Evolutionary conservation across 208 protist genomes (phyloP).

Genomic region (Leishmania turanica): DNA sequence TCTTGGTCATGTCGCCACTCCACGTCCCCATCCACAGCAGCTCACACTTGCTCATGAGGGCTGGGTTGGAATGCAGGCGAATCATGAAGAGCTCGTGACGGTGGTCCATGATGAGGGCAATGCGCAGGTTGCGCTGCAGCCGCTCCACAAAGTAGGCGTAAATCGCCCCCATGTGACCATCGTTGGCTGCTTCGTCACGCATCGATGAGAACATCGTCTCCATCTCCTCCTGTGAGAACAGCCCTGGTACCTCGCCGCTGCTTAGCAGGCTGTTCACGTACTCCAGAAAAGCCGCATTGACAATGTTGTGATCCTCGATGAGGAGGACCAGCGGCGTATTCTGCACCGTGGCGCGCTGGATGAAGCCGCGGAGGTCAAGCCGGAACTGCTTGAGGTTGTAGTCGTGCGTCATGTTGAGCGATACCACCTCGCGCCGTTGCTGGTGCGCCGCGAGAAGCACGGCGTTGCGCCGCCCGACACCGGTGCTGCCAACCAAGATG

Average conservation of each 20-base stretch:
- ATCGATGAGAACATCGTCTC: conserved; percentile 93
- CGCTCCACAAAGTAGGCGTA: conserved; percentile 87
- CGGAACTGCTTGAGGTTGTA: conserved; percentile 93
- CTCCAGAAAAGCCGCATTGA: conserved; percentile 96
- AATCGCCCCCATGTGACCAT: conserved; percentile 85
- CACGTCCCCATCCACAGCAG: conserved; percentile 96
- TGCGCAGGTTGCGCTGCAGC: conserved; percentile 92
- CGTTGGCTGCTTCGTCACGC: conserved; percentile 84
- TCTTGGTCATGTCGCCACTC: conserved; percentile 81
- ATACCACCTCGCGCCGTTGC: conserved; percentile 84
- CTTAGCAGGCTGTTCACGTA: conserved; percentile 95
- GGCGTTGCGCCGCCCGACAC: conserved; percentile 88
- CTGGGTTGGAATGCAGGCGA: conserved; percentile 95
- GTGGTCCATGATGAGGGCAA: conserved; percentile 95
- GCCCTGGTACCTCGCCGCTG: conserved; percentile 93
- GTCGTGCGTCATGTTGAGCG: conserved; percentile 90
- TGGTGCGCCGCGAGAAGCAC: conserved; percentile 86
- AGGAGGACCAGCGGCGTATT: conserved; percentile 95
- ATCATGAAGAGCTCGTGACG: conserved; percentile 86
- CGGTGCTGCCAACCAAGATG: conserved; percentile 93
- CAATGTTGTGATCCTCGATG: conserved; percentile 97
- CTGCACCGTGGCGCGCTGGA: conserved; percentile 79
- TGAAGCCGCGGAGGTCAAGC: conserved; percentile 77
- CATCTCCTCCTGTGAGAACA: conserved; percentile 97
- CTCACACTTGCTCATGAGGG: conserved; percentile 93